Evolutionary conservation across 164 flowering plant genomes (phyloP).

Genomic region (Nelumbo lutea): DNA sequence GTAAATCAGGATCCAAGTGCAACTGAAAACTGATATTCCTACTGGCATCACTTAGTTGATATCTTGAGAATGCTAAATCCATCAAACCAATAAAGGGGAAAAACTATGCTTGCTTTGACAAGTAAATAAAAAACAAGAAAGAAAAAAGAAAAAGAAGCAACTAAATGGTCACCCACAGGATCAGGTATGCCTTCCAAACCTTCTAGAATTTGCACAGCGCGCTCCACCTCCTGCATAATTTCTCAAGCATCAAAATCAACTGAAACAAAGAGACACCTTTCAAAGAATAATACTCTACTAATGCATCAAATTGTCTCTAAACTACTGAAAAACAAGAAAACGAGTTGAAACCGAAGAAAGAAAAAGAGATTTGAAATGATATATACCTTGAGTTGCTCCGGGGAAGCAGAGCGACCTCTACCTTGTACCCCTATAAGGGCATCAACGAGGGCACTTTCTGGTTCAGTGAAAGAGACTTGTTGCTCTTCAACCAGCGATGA

Average conservation of each 20-base stretch:
- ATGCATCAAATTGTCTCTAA: not conserved
- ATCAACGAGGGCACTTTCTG: constrained; percentile 54
- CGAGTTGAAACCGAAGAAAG: not conserved
- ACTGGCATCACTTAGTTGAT: not conserved
- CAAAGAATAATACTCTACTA: not conserved
- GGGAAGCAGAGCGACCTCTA: constrained; percentile 80
- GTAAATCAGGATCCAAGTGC: too few relatives aligned
- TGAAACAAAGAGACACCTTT: not conserved
- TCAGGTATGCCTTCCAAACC: constrained; percentile 58
- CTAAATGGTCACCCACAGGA: constrained; percentile 43
- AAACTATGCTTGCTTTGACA: not conserved
- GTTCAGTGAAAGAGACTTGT: constrained; percentile 38
- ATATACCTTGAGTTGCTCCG: constrained; percentile 64
- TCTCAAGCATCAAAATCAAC: constrained; percentile 3
- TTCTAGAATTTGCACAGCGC: constrained; percentile 66
- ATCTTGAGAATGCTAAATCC: not conserved
- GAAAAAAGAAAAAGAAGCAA: not conserved
- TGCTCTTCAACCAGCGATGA: constrained; percentile 36
- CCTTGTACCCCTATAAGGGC: constrained; percentile 89
- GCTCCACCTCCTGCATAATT: constrained; percentile 62
- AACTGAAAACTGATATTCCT: too few relatives aligned
- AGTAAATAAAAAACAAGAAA: not conserved
- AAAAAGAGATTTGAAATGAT: not conserved
- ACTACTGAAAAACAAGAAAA: not conserved
- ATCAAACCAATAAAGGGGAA: not conserved